Conservation (phyloP, 2,329 filamentous ascomycete species). For the Apiospora hydei region DNA sequence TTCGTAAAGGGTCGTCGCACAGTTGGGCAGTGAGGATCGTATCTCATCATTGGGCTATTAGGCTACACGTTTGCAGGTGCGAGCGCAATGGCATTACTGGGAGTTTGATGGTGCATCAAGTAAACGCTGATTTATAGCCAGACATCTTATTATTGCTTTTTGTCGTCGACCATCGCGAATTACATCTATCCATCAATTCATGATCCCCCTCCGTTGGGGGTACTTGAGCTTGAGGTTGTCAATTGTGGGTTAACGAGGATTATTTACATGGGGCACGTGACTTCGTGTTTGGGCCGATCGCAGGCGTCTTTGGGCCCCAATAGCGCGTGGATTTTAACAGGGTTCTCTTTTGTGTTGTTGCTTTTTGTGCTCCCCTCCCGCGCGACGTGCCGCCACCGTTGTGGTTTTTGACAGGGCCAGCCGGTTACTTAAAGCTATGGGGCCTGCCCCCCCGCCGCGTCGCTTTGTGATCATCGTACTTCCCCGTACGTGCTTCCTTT, state of each 20-base stretch:
- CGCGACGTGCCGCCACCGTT: constrained; percentile 7
- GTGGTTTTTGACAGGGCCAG: constrained; percentile 1
- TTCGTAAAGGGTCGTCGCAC: too few relatives aligned
- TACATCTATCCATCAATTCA: neutral
- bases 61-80: too few relatives aligned
- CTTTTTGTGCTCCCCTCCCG: constrained; percentile 8
- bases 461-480: neutral
- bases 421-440: neutral
- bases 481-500: neutral
- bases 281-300: neutral
- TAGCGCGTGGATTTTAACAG: neutral
- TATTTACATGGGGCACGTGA: neutral
- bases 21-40: too few relatives aligned
- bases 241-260: neutral
- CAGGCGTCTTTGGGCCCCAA: neutral
- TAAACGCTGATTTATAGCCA: neutral
- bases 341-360: neutral
- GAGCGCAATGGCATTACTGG: too few relatives aligned
- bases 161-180: neutral
- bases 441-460: neutral
- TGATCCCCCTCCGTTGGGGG: neutral
- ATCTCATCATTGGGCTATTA: too few relatives aligned
- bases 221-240: neutral
- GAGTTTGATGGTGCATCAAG: neutral
- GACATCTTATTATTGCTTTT: neutral